A percentile compares a stretch with the other conserved stretches of the same genome.
Evolutionary conservation across 257 asterid species (phyloP).

Genomic region (Solanum corneliomulleri): DNA sequence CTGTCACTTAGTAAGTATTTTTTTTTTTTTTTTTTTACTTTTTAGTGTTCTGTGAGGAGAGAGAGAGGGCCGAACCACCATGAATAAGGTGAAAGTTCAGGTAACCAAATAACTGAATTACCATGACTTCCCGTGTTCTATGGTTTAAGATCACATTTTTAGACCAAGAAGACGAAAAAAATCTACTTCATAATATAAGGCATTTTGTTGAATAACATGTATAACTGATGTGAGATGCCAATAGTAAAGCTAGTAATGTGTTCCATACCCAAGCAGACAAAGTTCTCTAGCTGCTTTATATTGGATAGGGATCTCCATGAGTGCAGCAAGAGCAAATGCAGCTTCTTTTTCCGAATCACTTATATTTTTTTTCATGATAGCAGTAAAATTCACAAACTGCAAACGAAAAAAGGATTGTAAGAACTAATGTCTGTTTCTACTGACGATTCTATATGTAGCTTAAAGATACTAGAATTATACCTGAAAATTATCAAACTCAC

Average conservation of each 20-base stretch:
- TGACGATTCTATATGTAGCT: background rate
- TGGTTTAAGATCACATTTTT: background rate
- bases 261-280: constrained; percentile 49
- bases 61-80: background rate
- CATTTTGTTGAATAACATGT: background rate
- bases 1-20: background rate
- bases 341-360: constrained; percentile 49
- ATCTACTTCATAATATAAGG: background rate
- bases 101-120: background rate
- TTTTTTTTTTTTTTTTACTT: background rate
- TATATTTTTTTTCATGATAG: constrained; percentile 37
- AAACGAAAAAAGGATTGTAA: background rate
- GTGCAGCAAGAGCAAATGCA: constrained; percentile 83
- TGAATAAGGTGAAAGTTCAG: background rate
- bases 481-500: constrained; percentile 77
- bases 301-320: constrained; percentile 81
- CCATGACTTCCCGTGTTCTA: background rate
- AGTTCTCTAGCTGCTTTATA: constrained; percentile 57
- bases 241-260: background rate
- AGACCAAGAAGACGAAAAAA: background rate
- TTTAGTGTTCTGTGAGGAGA: background rate
- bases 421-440: background rate
- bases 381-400: constrained; percentile 82
- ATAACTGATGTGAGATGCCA: background rate
- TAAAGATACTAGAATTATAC: constrained; percentile 8